Conservation (phyloP, 176 grass and related monocot species). For the Oryza nivara region DNA sequence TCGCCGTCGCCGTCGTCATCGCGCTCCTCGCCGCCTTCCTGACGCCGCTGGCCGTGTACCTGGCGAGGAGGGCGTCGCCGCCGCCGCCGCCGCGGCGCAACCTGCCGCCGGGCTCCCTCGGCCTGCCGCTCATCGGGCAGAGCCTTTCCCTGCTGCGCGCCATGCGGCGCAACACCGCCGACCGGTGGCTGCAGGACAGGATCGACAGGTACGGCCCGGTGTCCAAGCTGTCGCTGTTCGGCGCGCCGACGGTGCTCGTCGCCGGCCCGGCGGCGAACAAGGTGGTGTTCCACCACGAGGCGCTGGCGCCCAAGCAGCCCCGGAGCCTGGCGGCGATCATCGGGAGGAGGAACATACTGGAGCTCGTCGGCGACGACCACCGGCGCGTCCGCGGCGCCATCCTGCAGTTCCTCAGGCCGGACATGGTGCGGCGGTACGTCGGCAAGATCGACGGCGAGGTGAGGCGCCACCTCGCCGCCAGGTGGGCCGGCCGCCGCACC, state of each 20-base stretch:
- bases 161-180: slow-evolving; percentile 48
- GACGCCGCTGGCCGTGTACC: not conserved
- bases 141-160: slow-evolving; percentile 57
- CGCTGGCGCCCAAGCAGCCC: slow-evolving; percentile 43
- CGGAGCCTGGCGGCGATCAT: slow-evolving; percentile 41
- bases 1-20: not conserved
- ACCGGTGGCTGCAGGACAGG: slow-evolving; percentile 42
- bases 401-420: slow-evolving; percentile 53
- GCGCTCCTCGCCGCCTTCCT: slow-evolving; percentile 13
- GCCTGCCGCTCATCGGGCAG: slow-evolving; percentile 54
- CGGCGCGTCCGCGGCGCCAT: slow-evolving; percentile 45
- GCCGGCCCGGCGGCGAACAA: slow-evolving; percentile 45
- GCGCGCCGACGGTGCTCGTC: slow-evolving; percentile 41
- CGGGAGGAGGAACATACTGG: slow-evolving; percentile 36
- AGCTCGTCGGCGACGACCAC: slow-evolving; percentile 55
- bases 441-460: slow-evolving; percentile 53
- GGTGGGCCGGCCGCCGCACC: slow-evolving; percentile 28
- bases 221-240: slow-evolving; percentile 67
- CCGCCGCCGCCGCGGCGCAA: not conserved
- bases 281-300: slow-evolving; percentile 40
- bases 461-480: slow-evolving; percentile 36
- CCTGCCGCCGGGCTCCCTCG: slow-evolving; percentile 54
- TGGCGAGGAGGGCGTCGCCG: too few relatives aligned
- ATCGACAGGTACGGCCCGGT: slow-evolving; percentile 52
- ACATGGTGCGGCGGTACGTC: slow-evolving; percentile 54